Percentiles rank a stretch among this genome's conserved stretches.
Conservation (phyloP, 768 basidiomycete genomes). For the Auriscalpium orientale region DNA sequence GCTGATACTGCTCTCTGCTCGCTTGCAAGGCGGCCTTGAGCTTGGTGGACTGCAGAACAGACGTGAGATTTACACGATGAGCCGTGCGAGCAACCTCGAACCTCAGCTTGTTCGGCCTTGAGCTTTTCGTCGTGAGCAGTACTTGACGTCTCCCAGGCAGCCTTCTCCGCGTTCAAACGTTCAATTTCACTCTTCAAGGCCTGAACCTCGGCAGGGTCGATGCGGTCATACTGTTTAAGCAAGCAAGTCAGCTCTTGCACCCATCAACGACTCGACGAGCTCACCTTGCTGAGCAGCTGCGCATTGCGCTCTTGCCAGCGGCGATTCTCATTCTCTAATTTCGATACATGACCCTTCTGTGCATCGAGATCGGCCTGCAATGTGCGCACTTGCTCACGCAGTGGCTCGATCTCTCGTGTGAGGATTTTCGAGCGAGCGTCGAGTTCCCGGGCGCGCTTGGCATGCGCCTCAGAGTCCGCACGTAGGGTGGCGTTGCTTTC, state of each 20-base stretch:
- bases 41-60: slow-evolving; percentile 12
- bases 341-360: slow-evolving; percentile 53
- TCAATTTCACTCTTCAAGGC: slow-evolving; percentile 68
- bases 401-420: slow-evolving; percentile 61
- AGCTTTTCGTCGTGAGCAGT: background rate
- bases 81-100: background rate
- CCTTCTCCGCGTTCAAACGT: slow-evolving; percentile 24
- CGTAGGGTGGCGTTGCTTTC: slow-evolving; percentile 86
- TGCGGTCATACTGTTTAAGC: slow-evolving; percentile 64
- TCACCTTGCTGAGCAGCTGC: slow-evolving; percentile 74
- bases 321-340: slow-evolving; percentile 68
- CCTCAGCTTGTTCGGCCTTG: slow-evolving; percentile 14
- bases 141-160: slow-evolving; percentile 13
- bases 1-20: slow-evolving; percentile 7
- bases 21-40: slow-evolving; percentile 9
- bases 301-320: slow-evolving; percentile 81
- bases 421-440: slow-evolving; percentile 54
- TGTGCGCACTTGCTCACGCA: slow-evolving; percentile 59
- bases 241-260: too few species aligned
- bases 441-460: slow-evolving; percentile 60
- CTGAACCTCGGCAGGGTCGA: slow-evolving; percentile 81
- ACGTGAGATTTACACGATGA: background rate
- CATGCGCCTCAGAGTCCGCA: slow-evolving; percentile 63
- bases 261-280: background rate
- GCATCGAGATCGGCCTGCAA: slow-evolving; percentile 72